Evolutionary conservation across 441 rosid species (phyloP).

Genomic region (Kokia cookei): DNA sequence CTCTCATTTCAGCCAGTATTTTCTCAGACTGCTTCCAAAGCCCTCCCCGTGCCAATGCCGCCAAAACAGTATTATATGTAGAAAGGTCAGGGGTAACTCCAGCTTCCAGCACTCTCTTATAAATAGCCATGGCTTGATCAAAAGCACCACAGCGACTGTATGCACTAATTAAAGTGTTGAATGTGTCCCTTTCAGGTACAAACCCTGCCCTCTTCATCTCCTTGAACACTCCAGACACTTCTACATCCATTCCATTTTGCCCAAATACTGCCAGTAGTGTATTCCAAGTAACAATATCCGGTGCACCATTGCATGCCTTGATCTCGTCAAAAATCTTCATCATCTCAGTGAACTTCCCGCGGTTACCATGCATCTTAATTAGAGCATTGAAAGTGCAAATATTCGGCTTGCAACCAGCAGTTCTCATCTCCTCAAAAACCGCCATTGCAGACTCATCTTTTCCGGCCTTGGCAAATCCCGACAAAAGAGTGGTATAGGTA

Average conservation of each 20-base stretch:
- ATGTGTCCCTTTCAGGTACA: conserved; percentile 86
- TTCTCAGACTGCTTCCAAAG: conserved; percentile 92
- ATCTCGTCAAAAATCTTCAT: conserved; percentile 90
- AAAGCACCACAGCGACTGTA: conserved; percentile 86
- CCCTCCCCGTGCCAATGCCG: conserved; percentile 92
- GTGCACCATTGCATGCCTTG: conserved; percentile 52
- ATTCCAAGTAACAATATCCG: conserved; percentile 93
- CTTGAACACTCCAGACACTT: conserved; percentile 83
- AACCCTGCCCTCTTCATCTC: conserved; percentile 99
- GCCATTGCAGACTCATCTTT: conserved; percentile 73
- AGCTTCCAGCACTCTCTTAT: conserved; percentile 79
- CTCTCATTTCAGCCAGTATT: conserved; percentile 72
- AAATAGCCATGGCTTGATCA: conserved; percentile 81
- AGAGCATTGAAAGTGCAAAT: conserved; percentile 91
- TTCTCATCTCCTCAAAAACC: conserved; percentile 78
- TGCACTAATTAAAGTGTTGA: conserved; percentile 81
- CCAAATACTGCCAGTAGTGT: conserved; percentile 88
- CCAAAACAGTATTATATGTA: conserved; percentile 83
- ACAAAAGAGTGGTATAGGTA: conserved; percentile 84
- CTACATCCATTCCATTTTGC: conserved; percentile 79
- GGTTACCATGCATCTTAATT: conserved; percentile 89
- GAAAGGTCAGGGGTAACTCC: conserved; percentile 86
- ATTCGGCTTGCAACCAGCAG: conserved; percentile 68
- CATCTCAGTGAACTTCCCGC: conserved; percentile 84
- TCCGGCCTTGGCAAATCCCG: conserved; percentile 85